Evolutionary conservation across 1,284 basidiomycete genomes (phyloP).

Genomic region (Malassezia cuniculi): DNA sequence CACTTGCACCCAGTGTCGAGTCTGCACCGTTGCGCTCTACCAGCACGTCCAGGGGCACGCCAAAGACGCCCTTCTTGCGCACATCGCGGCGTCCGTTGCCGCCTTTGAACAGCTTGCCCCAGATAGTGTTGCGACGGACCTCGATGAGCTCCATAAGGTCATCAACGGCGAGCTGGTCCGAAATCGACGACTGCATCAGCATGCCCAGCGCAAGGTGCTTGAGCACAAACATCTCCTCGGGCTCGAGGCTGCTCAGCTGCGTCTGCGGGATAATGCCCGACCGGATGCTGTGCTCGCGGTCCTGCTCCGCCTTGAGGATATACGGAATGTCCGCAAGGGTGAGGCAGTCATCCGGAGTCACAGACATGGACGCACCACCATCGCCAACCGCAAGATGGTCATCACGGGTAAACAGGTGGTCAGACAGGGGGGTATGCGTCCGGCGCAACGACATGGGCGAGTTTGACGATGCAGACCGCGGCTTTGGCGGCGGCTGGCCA

Average conservation of each 20-base stretch:
- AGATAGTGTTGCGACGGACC: conserved; percentile 82
- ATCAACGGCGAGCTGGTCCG: conserved; percentile 63
- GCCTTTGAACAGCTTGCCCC: conserved; percentile 92
- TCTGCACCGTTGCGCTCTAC: conserved; percentile 93
- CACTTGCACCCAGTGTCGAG: conserved; percentile 77
- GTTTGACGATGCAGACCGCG: conserved; percentile 18
- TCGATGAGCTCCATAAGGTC: conserved; percentile 88
- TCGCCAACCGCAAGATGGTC: not conserved
- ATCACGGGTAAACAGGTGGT: not conserved
- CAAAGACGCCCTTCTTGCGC: conserved; percentile 59
- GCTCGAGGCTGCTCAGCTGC: conserved; percentile 68
- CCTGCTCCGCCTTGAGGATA: conserved; percentile 78
- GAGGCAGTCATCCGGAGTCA: conserved; percentile 60
- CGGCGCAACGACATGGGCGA: too few species aligned
- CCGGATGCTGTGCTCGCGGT: conserved; percentile 58
- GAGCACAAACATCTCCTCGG: conserved; percentile 75
- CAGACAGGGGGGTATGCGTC: too few species aligned
- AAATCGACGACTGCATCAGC: conserved; percentile 60
- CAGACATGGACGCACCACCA: not conserved
- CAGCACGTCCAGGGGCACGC: conserved; percentile 79
- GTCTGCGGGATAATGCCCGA: conserved; percentile 52
- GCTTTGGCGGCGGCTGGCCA: conserved; percentile 14
- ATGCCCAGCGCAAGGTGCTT: conserved; percentile 79
- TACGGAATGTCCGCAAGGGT: conserved; percentile 94
- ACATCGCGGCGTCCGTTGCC: conserved; percentile 57